Evolutionary conservation across 768 basidiomycete genomes (phyloP), one percentile per base, ranked within the genome.

Genomic region (Termitomyces sp.): DNA sequence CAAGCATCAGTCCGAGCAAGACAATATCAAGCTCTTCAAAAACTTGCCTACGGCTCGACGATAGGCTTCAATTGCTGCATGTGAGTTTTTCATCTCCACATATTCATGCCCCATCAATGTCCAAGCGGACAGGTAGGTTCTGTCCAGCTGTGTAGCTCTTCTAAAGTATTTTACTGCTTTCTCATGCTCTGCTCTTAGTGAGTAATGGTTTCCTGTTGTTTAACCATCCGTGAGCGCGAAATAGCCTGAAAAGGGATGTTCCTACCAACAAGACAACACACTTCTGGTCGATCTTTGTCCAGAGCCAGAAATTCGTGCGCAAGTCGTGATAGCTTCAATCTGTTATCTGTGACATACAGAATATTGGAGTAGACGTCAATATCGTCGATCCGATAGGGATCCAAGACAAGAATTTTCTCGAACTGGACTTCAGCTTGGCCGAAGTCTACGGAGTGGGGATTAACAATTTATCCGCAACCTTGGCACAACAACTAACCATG

Each of bases 71-170:
- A 98, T 97, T 16, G 97, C 96, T 2, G 97, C 97, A 77, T 98
- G 95, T 5, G 94, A 94, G 71, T 99, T 98, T 75, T 98, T 98
- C 87, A 97, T 87, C 74, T 99, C 97, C 45, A 99, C 90, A 65
- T 91, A 98, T 72, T 98, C 97, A 67, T 99, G 97, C 1, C 97
- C 97, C 93, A 99, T 94, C 61, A 99, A 75, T 4, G 96, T 98
- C 97, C 97, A 99, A 5, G 97, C 97, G 7, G 94, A 91, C 46
- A 98, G 80, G 72, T 94, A 98, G 2, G 90, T 94, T 55, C 91
- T 83, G 70, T 99, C 95, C 48, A 99, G 83, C 66, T 95, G 88
- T n/a, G 94, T 90, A 8, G 96, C 94, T 58, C 95, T 83, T 61
- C 88, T 82, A 73, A 98, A 98, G 72, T 98, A 98, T 65, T 89